phyloP scores from a whole-genome alignment of 208 protist species.

The Zelonia costaricensis region DNA sequence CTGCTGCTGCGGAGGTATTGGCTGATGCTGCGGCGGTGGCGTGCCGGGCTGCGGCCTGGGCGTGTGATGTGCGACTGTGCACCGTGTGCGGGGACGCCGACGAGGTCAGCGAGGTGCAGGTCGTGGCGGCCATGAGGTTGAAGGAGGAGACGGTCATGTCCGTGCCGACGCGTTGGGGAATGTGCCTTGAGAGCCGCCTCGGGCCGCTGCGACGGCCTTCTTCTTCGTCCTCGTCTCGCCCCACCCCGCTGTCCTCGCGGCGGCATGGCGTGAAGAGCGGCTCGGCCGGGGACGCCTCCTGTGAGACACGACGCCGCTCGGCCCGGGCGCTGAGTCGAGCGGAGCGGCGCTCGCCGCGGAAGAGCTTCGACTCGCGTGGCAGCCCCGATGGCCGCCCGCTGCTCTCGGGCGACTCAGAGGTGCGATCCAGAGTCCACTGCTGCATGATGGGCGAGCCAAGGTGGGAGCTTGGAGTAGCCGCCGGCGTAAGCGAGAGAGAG shows the following conservation, averaged over 20 bases:
- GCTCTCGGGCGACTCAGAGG: constrained; percentile 34
- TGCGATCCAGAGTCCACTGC: constrained; percentile 29
- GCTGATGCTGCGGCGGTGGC: background rate
- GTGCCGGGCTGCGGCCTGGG: constrained; percentile 5
- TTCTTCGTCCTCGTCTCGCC: constrained; percentile 33
- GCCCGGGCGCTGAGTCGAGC: constrained; percentile 2
- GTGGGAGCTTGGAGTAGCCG: no score
- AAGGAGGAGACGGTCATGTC: constrained; percentile 81
- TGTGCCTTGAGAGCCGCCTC: constrained; percentile 81
- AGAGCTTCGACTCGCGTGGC: constrained; percentile 13
- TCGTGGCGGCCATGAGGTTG: constrained; percentile 43
- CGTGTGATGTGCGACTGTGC: background rate
- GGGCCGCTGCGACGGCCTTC: constrained; percentile 30
- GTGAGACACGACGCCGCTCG: background rate
- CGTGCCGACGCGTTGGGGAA: constrained; percentile 78
- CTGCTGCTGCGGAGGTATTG: no score
- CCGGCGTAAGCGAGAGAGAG: no score
- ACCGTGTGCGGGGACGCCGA: constrained; percentile 9
- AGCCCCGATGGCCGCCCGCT: constrained; percentile 17
- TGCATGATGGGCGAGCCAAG: constrained; percentile 15
- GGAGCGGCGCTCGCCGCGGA: constrained; percentile 3
- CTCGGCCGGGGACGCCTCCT: background rate
- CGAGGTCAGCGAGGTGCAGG: constrained; percentile 1
- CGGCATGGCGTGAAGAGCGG: background rate
- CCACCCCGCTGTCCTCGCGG: background rate